Conservation (phyloP, 2,329 filamentous ascomycete species). For the Gyromitra esculenta region DNA sequence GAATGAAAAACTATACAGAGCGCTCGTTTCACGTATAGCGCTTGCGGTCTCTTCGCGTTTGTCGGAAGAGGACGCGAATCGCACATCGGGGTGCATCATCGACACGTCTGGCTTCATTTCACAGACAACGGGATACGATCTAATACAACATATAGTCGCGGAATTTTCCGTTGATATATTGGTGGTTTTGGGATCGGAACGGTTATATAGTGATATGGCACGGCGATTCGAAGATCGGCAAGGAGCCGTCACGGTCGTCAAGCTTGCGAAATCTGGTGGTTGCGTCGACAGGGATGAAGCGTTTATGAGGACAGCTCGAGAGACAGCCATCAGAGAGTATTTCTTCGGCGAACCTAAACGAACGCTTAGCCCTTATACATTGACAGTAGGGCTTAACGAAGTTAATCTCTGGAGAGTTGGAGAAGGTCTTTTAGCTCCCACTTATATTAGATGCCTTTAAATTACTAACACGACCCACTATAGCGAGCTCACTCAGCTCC, state of each 20-base stretch:
- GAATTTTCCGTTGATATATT: slow-evolving; percentile 73
- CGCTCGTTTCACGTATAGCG: slow-evolving; percentile 78
- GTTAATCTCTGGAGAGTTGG: slow-evolving; percentile 77
- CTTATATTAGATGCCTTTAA: background rate
- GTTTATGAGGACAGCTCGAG: slow-evolving; percentile 77
- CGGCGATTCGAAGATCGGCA: slow-evolving; percentile 70
- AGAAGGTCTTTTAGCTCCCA: slow-evolving; percentile 63
- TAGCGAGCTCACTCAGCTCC: slow-evolving; percentile 57
- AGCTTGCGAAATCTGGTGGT: slow-evolving; percentile 84
- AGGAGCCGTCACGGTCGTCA: slow-evolving; percentile 78
- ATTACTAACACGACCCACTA: slow-evolving; percentile 1
- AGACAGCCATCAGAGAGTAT: slow-evolving; percentile 85
- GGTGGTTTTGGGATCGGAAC: slow-evolving; percentile 81
- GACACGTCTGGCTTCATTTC: slow-evolving; percentile 80
- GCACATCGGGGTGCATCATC: slow-evolving; percentile 80
- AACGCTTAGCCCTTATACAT: slow-evolving; percentile 85
- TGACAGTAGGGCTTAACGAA: slow-evolving; percentile 80
- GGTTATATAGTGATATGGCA: slow-evolving; percentile 77
- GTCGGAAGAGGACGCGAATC: slow-evolving; percentile 72
- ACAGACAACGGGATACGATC: slow-evolving; percentile 74
- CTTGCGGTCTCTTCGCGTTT: slow-evolving; percentile 80
- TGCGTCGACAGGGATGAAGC: slow-evolving; percentile 78
- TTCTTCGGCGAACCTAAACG: slow-evolving; percentile 86
- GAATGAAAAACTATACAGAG: slow-evolving; percentile 76
- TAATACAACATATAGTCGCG: slow-evolving; percentile 80